Evolutionary conservation across 2,329 filamentous ascomycete species (phyloP), one percentile per base, ranked within the genome.

Genomic region (Ceratocystiopsis brevicomis): DNA sequence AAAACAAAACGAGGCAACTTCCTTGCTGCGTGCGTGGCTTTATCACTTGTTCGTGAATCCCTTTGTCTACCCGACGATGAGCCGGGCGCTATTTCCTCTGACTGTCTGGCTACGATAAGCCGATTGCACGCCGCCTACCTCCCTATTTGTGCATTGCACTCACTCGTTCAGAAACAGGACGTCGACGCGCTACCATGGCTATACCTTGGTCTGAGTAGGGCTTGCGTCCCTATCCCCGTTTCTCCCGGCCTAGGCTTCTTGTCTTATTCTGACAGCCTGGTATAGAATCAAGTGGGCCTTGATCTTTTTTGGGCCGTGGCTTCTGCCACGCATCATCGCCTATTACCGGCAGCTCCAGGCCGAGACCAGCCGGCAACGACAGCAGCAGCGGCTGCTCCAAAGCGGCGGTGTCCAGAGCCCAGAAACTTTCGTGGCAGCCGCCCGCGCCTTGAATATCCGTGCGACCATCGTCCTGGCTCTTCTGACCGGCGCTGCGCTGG

Each of bases 231-330:
- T 30, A 9, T 9, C 10, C 2, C 25, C 10, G 6, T 30, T 30
- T 30, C 15, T 34, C 10, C 6, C 15, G 6, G 11, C 15, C n/a
- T 9, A 11, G 11, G 11, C 13, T 6, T 36, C 13, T n/a, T 16
- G 8, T 36, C 5, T 6, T 25, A 13, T 34, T 37, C 6, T 14
- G 5, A 19, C 19, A 15, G 11, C 1, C 16, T 15, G 10, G 40
- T 44, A 21, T 49, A 73, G 68, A 43, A 61, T 75, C 53, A 69
- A 69, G 50, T 67, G 69, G 53, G 61, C 76, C 49, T 56, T 67
- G 53, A 57, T 76, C 54, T 69, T 77, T 62, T 68, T 87, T 56
- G 82, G 78, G 3, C 82, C 83, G 32, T 66, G 83, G 49, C 63
- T 87, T 50, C 59, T 88, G 36, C 79, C 81, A 42, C 76, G 74